Base-by-base conservation (phyloP, 1,139 yeast species). In the Magnusiomyces tetraspermus region DNA sequence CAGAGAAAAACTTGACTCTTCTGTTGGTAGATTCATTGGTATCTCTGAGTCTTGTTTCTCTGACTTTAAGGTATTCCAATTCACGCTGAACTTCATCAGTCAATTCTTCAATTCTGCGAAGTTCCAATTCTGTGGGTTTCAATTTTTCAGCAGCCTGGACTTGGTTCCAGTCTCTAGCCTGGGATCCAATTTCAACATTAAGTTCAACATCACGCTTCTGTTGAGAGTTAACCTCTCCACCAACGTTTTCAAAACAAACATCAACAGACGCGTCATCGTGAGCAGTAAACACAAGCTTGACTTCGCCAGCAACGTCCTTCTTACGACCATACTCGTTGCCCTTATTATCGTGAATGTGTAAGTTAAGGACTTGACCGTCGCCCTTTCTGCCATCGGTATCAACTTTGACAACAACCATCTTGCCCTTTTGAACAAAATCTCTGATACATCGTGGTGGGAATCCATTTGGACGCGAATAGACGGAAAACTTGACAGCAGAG, bases 91-190 rank as follows among this genome's bases (percentile, higher is more conserved):
- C 79, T 72, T 92, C 97, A 57, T 79, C 83, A 50, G 94, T 80
- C 71, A 87, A 71, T 65, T 85, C 95, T 68, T 87, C 90, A 56
- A 90, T 65, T 51, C 86, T 82, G 68, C 90, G 82, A 68, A 92
- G 76, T 63, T 87, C 95, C 52, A 89, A 82, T 70, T 92, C 98
- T 49, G 84, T 80, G 11, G 98, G 97, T 72, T 85, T 87, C 70
- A 92, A 81, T 67, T 88, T 87, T 70, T 90, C 97, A 48, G 86
- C 79, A 42, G 96, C 90, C 73, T 90, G 97, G 58, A 89, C 76
- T 28, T 94, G 89, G 67, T 88, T 88, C 97, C 97, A 92, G 71
- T 92, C 97, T 71, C 97, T 83, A 42, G 97, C 97, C 62, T 90
- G 88, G 52, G 97, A 86, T 36, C 98, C 98, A 59, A 90, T 83